Evolutionary conservation across 2,329 filamentous ascomycete genomes (phyloP).

Genomic region (Lizonia empirigonia): DNA sequence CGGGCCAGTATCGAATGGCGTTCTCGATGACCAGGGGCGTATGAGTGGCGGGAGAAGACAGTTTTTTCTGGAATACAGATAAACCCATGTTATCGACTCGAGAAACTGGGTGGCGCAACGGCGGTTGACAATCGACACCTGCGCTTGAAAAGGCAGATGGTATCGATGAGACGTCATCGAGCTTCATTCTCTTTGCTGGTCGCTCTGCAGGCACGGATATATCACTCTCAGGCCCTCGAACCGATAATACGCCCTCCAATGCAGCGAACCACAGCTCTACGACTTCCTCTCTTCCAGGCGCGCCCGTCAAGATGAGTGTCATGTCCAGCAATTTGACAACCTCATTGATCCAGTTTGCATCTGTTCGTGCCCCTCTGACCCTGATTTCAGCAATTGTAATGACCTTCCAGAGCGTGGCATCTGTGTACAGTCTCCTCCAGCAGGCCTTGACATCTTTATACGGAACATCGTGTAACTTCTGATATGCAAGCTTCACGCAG

Average conservation of each 20-base stretch:
- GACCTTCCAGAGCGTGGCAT: slow-evolving; percentile 70
- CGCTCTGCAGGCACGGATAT: slow-evolving; percentile 3
- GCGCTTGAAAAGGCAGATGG: slow-evolving; percentile 26
- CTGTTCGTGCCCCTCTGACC: slow-evolving; percentile 20
- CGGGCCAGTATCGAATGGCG: slow-evolving; percentile 75
- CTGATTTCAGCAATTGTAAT: slow-evolving; percentile 33
- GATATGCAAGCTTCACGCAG: slow-evolving; percentile 63
- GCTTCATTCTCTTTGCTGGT: slow-evolving; percentile 28
- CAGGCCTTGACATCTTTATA: slow-evolving; percentile 69
- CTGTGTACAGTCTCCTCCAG: slow-evolving; percentile 75
- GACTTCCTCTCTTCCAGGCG: slow-evolving; percentile 37
- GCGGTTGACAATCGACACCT: slow-evolving; percentile 10
- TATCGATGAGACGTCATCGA: neutral
- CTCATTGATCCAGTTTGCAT: slow-evolving; percentile 56
- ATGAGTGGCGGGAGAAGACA: slow-evolving; percentile 28
- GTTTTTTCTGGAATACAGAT: slow-evolving; percentile 36
- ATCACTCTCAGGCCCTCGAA: neutral
- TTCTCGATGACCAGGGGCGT: slow-evolving; percentile 71
- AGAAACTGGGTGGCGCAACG: slow-evolving; percentile 28
- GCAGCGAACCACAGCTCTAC: slow-evolving; percentile 58
- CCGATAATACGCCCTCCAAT: slow-evolving; percentile 43
- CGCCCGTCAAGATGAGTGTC: slow-evolving; percentile 72
- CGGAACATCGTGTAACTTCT: slow-evolving; percentile 72
- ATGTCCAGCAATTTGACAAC: slow-evolving; percentile 74
- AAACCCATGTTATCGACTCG: slow-evolving; percentile 28